Evolutionary conservation across 129 eudicot species (phyloP), one percentile per base, ranked within the genome.

Genomic region (Escallonia herrerae): DNA sequence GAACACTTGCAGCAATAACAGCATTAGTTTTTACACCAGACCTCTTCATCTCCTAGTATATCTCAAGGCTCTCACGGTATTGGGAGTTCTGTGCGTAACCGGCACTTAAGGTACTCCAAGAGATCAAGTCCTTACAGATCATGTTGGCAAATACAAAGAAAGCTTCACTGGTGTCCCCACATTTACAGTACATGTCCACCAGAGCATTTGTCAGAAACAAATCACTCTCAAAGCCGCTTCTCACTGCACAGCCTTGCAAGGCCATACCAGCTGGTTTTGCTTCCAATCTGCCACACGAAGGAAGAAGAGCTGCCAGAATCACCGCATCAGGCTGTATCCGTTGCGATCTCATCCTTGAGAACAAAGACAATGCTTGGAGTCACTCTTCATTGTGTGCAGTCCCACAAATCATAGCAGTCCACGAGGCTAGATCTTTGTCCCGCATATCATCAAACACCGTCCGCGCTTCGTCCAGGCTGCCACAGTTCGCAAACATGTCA

Each of bases 401-500:
- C n/a, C 74, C 79, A 13, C 64, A 67, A 12, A 75, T 75, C 11
- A 75, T 54, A 3, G 73, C 64, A 67, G 79, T 75, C 79, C 79
- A 68, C 5, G 65, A 62, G 40, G 69, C 69, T n/a, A 68, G 39
- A 64, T 75, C 79, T 54, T 58, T 67, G 5, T 62, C 57, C 4
- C 54, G 65, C 79, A 75, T 75, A 13, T 49, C 62, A 43, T 75
- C 79, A 59, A 75, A 75, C 15, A 75, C 42, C 54, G 22, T 40
- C 12, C 7, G 40, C 49, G 79, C 79, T 38, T 75, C 74, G 5
- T 39, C 47, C 7, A 75, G 45, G 74, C 79, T 68, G 37, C 79
- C 79, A 56, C 79, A 75, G 55, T 75, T 75, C 2, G 74, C 58
- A 62, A 67, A 68, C 79, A 75, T 75, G 64, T 75, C 74, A 42